These are phyloP conservation scores for Lotmaria passim DNA, from an alignment of 208 protist genomes.

Conservation along the genomic window DNA sequence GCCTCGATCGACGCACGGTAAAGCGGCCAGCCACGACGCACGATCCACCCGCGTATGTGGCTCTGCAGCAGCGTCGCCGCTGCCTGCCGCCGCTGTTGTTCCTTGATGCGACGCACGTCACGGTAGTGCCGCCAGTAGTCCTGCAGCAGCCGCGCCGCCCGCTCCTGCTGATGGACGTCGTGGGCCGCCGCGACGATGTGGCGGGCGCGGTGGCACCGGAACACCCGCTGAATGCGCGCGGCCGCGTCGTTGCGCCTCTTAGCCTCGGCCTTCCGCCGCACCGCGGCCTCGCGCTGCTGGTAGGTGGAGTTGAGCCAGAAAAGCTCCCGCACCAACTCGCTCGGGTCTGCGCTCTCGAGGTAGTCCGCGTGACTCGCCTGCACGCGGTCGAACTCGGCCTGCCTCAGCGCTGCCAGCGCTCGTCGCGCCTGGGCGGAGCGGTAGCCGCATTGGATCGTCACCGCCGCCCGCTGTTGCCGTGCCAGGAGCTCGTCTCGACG, in stretches of 20 bases:
- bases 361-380: constrained; percentile 60
- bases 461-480: constrained; percentile 56
- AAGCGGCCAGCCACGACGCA: constrained; percentile 57
- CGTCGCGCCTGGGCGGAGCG: constrained; percentile 47
- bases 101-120: constrained; percentile 30
- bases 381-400: constrained; percentile 43
- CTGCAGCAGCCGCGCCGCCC: constrained; percentile 57
- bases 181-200: constrained; percentile 26
- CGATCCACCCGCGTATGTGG: constrained; percentile 68
- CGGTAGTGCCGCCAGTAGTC: constrained; percentile 59
- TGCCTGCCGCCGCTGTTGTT: constrained; percentile 33
- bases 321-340: constrained; percentile 77
- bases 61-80: constrained; percentile 72
- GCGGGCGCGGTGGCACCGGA: constrained; percentile 43
- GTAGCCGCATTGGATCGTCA: constrained; percentile 70
- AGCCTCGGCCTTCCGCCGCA: constrained; percentile 38
- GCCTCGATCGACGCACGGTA: constrained; percentile 38
- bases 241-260: constrained; percentile 40
- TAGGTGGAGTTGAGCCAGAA: constrained; percentile 80
- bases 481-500: constrained; percentile 35
- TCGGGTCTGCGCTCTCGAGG: constrained; percentile 56
- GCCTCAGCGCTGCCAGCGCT: constrained; percentile 31
- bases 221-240: constrained; percentile 58
- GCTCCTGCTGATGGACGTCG: constrained; percentile 18
- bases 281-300: constrained; percentile 41